Evolutionary conservation across 2,329 filamentous ascomycete genomes (phyloP).

Genomic region (Xylaria sp.): DNA sequence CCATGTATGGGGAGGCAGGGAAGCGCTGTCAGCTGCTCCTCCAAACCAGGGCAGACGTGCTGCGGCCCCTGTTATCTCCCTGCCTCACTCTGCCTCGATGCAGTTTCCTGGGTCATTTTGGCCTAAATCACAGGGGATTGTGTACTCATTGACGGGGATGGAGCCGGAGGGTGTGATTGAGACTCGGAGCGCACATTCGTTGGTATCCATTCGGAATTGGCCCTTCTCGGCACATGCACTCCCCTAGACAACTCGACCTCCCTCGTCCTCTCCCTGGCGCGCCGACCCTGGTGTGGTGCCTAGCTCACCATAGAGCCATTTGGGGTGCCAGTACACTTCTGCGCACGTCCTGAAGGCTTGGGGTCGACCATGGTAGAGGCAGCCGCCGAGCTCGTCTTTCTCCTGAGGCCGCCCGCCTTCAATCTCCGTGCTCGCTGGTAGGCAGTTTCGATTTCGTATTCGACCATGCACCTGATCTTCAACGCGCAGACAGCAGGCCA

Average conservation of each 20-base stretch:
- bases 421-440: constrained; percentile 78
- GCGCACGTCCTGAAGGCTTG: constrained; percentile 8
- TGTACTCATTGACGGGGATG: neutral
- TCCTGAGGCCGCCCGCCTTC: constrained; percentile 57
- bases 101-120: neutral
- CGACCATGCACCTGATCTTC: constrained; percentile 80
- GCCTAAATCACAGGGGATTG: neutral
- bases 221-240: neutral
- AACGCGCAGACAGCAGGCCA: constrained; percentile 89
- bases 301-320: constrained; percentile 14
- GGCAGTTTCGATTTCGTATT: constrained; percentile 84
- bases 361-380: constrained; percentile 15
- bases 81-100: neutral
- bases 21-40: neutral
- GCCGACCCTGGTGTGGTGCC: neutral
- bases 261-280: neutral
- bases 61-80: neutral
- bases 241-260: neutral
- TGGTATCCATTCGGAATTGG: neutral
- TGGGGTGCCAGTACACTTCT: neutral
- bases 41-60: constrained; percentile 2
- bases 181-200: neutral
- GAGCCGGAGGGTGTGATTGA: neutral
- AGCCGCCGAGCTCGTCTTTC: constrained; percentile 46
- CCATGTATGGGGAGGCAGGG: constrained; percentile 24